phyloP scores from a whole-genome alignment of 2,329 filamentous ascomycete genomes.

The Camillea tinctor region DNA sequence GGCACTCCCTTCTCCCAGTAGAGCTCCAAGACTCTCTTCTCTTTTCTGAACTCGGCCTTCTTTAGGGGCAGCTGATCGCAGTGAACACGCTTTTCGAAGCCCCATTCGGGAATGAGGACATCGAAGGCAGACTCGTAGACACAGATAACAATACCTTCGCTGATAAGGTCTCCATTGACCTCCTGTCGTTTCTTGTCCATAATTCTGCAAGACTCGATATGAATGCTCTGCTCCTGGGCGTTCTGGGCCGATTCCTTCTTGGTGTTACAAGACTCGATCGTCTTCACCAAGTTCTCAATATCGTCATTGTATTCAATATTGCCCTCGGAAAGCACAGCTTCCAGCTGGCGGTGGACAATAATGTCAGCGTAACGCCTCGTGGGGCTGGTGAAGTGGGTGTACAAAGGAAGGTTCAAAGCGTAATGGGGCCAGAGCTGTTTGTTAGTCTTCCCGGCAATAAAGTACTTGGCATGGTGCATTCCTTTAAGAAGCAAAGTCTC shows the following conservation, averaged over 20 bases:
- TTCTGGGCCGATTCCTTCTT: conserved; percentile 99
- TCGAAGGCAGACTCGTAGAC: conserved; percentile 99
- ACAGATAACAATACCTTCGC: conserved; percentile 91
- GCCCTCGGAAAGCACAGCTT: conserved; percentile 79
- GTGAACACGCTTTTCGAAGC: conserved; percentile 98
- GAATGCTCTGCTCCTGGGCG: conserved; percentile 97
- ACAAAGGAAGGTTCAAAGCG: conserved; percentile 85
- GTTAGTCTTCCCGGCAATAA: conserved; percentile 74
- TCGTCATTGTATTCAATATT: conserved; percentile 86
- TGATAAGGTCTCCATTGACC: conserved; percentile 85
- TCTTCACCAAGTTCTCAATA: conserved; percentile 83
- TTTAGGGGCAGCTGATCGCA: conserved; percentile 96
- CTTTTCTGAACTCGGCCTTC: conserved; percentile 99
- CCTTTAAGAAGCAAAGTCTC: conserved; percentile 93
- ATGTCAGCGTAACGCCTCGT: conserved; percentile 94
- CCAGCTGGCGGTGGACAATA: conserved; percentile 91
- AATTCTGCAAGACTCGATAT: conserved; percentile 93
- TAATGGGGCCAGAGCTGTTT: conserved; percentile 85
- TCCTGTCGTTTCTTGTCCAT: conserved; percentile 93
- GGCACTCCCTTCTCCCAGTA: conserved; percentile 99
- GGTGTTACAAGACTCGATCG: conserved; percentile 92
- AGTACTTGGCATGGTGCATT: conserved; percentile 96
- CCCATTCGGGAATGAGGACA: conserved; percentile 95
- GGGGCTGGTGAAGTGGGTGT: conserved; percentile 96
- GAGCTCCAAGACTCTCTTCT: conserved; percentile 87